Percentiles rank a stretch among this genome's conserved stretches.
These are phyloP conservation scores for Microbotryum scabiosae DNA, from an alignment of 1,284 basidiomycete species.

Conservation along the genomic window DNA sequence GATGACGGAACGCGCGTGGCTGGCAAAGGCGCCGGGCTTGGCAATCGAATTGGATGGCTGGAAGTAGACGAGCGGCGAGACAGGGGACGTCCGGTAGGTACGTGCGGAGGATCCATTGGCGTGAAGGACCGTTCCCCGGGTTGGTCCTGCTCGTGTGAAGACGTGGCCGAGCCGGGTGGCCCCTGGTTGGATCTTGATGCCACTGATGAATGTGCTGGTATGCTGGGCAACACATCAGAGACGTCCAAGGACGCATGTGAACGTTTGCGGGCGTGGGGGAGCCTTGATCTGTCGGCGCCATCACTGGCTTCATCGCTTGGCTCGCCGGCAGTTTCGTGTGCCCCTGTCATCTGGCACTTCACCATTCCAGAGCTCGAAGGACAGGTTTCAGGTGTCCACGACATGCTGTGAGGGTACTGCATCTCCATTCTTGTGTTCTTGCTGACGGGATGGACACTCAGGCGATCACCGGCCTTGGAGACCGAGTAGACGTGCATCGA, in stretches of 20 bases:
- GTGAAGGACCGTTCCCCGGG: constrained; percentile 11
- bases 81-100: constrained; percentile 41
- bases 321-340: no score
- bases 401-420: constrained; percentile 46
- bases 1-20: constrained; percentile 22
- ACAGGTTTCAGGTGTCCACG: not conserved
- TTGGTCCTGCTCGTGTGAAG: no score
- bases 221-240: constrained; percentile 10
- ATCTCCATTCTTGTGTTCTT: constrained; percentile 66
- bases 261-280: not conserved
- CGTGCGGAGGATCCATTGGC: constrained; percentile 40
- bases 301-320: no score
- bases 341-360: not conserved
- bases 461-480: constrained; percentile 35
- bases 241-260: constrained; percentile 3
- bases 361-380: constrained; percentile 5
- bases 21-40: constrained; percentile 10
- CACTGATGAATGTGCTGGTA: no score
- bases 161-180: no score
- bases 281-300: not conserved
- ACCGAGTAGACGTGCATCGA: constrained; percentile 35
- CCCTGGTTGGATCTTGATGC: no score
- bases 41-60: constrained; percentile 15
- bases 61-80: constrained; percentile 84
- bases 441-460: constrained; percentile 79